Evolutionary conservation across 2,329 filamentous ascomycete species (phyloP), one percentile per base, ranked within the genome.

Genomic region (Coniella vitis): DNA sequence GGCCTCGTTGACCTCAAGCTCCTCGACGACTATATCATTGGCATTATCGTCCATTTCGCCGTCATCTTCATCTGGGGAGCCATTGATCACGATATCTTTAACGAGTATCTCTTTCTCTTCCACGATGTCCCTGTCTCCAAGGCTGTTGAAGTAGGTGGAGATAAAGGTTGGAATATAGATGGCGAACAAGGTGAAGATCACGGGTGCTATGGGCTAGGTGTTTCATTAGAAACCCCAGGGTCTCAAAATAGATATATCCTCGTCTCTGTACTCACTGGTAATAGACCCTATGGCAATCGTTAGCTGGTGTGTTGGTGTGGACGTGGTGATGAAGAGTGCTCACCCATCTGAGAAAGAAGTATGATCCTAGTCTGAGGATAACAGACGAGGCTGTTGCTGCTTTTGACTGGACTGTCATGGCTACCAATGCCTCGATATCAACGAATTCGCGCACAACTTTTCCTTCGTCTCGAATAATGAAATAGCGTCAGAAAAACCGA

Each of bases 91-190:
- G 5, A 70, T 72, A 53, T 81, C 72, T 19, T 70, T 76, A 7
- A 81, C 63, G 2, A 65, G 65, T 5, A 84, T 61, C 47, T 84
- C 76, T 19, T 84, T 68, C 54, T 83, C 69, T 55, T 84, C 79
- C 51, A 79, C 76, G 20, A 84, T 65, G 4, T 85, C 60, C 41
- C 78, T 70, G 58, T 81, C 76, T 51, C 75, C 69, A 7, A 79
- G 71, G 49, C 79, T 76, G 14, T 72, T 71, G 21, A 76, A 64
- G 60, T 78, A 81, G 56, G 74, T 79, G 12, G 71, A 67, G 44
- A 86, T 63, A 64, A 85, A 87, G 0, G 81, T 72, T 0, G 83
- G 75, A 0, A 83, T 61, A 57, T 87, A 88, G 49, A 88, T 65
- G 20, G 78, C 81, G 52, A 85, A 81, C 2, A 85, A 68, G 0